A percentile compares a stretch with the other conserved stretches of the same genome.
Evolutionary conservation across 208 protist genomes (phyloP).

Genomic region (Crithidia expoeki): DNA sequence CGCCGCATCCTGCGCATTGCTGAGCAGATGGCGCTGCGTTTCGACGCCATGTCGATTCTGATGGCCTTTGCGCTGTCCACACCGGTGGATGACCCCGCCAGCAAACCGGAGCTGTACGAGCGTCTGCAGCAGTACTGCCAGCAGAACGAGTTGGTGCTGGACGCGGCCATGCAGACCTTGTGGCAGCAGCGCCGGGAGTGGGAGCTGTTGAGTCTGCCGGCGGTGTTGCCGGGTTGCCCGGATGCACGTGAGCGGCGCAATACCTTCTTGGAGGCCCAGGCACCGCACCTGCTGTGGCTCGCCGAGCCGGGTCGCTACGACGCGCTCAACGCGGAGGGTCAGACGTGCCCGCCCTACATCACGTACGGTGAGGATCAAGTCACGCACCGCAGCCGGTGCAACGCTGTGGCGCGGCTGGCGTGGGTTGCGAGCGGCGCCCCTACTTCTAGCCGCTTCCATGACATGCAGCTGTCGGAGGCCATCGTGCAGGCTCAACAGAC

Average conservation of each 20-base stretch:
- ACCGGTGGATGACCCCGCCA: conserved; percentile 54
- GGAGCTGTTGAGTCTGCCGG: conserved; percentile 78
- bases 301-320: conserved; percentile 55
- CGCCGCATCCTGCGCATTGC: conserved; percentile 43
- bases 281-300: conserved; percentile 84
- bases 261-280: conserved; percentile 56
- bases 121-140: conserved; percentile 60
- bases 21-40: conserved; percentile 66
- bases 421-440: conserved; percentile 55
- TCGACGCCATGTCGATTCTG: conserved; percentile 65
- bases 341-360: conserved; percentile 32
- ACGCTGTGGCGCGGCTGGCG: conserved; percentile 59
- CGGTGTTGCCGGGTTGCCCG: conserved; percentile 42
- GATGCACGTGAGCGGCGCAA: conserved; percentile 41
- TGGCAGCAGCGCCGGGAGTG: conserved; percentile 62
- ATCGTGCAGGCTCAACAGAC: conserved; percentile 51
- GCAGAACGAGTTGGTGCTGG: conserved; percentile 44
- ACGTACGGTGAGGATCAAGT: conserved; percentile 58
- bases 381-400: conserved; percentile 58
- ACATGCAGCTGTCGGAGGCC: conserved; percentile 47
- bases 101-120: conserved; percentile 42
- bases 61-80: conserved; percentile 55
- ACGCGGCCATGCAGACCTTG: conserved; percentile 54
- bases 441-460: conserved; percentile 33
- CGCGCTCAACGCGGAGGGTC: conserved; percentile 57